These are phyloP conservation scores for Favolaschia claudopus DNA, from an alignment of 768 basidiomycete genomes.

Conservation along the genomic window DNA sequence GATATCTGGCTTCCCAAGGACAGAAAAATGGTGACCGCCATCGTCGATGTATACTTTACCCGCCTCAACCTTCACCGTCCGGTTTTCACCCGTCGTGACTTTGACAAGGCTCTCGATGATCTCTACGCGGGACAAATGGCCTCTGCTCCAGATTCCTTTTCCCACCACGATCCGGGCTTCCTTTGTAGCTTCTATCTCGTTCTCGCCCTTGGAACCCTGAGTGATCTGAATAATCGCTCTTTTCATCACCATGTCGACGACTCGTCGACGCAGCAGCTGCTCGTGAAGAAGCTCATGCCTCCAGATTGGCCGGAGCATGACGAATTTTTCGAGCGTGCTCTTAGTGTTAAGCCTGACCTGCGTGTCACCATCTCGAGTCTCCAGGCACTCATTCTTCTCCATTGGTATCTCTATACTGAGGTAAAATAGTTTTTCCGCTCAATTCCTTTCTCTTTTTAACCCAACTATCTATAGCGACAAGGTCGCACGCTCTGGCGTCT, in stretches of 20 bases:
- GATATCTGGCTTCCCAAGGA: constrained; percentile 81
- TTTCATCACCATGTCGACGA: constrained; percentile 58
- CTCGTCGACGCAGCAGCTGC: constrained; percentile 40
- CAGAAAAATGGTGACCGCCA: constrained; percentile 64
- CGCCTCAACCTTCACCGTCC: constrained; percentile 85
- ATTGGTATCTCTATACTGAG: constrained; percentile 92
- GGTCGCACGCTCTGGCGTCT: constrained; percentile 91
- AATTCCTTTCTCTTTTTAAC: constrained; percentile 18
- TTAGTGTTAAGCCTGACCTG: constrained; percentile 81
- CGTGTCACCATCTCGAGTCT: constrained; percentile 84
- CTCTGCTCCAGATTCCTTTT: background rate
- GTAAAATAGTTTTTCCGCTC: constrained; percentile 45
- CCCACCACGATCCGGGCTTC: constrained; percentile 77
- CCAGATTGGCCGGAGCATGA: constrained; percentile 80
- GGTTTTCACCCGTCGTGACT: constrained; percentile 73
- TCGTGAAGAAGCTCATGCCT: constrained; percentile 70
- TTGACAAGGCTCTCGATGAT: constrained; percentile 67
- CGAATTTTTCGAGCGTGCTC: constrained; percentile 83
- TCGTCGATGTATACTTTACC: constrained; percentile 76
- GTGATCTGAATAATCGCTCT: constrained; percentile 79
- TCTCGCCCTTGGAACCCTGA: constrained; percentile 81
- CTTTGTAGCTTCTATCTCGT: constrained; percentile 81
- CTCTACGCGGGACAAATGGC: constrained; percentile 66
- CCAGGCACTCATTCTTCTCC: constrained; percentile 83
- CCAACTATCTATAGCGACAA: constrained; percentile 70